A percentile compares a stretch with the other conserved stretches of the same genome.
Conservation (phyloP, 148 eudicot species). For the Vaccinium macrocarpon region DNA sequence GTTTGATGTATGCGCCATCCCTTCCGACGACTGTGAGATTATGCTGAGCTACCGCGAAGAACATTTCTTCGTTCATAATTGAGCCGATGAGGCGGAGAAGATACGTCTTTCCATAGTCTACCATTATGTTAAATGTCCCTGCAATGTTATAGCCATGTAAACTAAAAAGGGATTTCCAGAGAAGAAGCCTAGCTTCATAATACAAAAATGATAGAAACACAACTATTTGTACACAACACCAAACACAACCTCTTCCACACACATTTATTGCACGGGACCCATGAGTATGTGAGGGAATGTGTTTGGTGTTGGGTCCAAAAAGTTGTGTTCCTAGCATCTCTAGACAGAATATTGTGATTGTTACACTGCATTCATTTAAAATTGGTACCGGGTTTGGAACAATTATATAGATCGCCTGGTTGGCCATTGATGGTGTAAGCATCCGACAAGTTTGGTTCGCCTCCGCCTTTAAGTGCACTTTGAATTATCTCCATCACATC, state of each 20-base stretch:
- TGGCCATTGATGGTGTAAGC: constrained; percentile 38
- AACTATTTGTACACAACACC: no score
- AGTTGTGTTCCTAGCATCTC: no score
- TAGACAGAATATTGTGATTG: no score
- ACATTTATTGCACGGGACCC: no score
- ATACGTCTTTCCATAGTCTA: constrained; percentile 27
- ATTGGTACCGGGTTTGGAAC: constrained; percentile 23
- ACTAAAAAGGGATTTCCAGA: neutral
- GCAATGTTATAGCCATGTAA: neutral
- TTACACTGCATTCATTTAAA: neutral
- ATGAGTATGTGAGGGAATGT: no score
- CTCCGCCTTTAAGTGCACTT: constrained; percentile 19
- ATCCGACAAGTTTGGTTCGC: constrained; percentile 21
- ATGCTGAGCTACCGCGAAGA: constrained; percentile 28
- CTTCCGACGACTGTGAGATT: constrained; percentile 21
- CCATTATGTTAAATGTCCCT: constrained; percentile 21
- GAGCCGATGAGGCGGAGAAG: constrained; percentile 29
- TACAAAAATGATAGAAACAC: no score
- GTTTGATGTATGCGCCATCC: constrained; percentile 28
- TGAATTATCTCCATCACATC: constrained; percentile 26
- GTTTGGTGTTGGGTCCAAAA: no score
- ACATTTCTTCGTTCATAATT: constrained; percentile 29
- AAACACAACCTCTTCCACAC: no score
- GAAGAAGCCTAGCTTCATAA: neutral
- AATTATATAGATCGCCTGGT: constrained; percentile 30